Conservation (phyloP, 352 stramenopile genomes). For the Phytophthora pini region DNA sequence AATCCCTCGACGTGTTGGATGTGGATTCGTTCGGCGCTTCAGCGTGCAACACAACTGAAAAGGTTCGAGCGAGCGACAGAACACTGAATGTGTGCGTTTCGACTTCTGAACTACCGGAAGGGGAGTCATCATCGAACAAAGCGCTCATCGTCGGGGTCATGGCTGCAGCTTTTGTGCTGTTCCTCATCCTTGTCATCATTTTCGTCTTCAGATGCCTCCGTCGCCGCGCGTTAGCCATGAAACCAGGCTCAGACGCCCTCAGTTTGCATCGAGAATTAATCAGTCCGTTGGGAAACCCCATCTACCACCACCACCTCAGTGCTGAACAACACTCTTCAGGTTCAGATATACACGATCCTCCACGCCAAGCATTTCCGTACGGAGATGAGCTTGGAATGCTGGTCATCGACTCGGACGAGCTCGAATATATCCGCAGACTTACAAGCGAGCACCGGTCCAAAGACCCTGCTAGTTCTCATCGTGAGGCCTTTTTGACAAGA, state of each 20-base stretch:
- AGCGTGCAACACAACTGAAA: slow-evolving; percentile 28
- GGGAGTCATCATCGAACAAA: slow-evolving; percentile 15
- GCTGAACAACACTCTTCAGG: slow-evolving; percentile 14
- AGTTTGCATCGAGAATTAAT: slow-evolving; percentile 18
- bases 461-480: slow-evolving; percentile 1
- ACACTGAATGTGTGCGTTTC: slow-evolving; percentile 27
- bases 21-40: slow-evolving; percentile 43
- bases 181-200: slow-evolving; percentile 27
- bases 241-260: slow-evolving; percentile 13
- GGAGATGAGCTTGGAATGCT: slow-evolving; percentile 16
- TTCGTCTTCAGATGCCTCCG: slow-evolving; percentile 27
- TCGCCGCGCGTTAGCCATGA: slow-evolving; percentile 13
- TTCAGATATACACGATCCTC: slow-evolving; percentile 2
- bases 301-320: slow-evolving; percentile 1
- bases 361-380: slow-evolving; percentile 9
- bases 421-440: slow-evolving; percentile 51
- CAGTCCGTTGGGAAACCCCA: slow-evolving; percentile 9
- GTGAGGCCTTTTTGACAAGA: slow-evolving; percentile 45
- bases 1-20: slow-evolving; percentile 35
- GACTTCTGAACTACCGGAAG: background rate
- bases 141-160: slow-evolving; percentile 31
- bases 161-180: slow-evolving; percentile 28
- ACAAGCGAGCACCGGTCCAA: slow-evolving; percentile 17
- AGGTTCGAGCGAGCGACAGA: slow-evolving; percentile 19
- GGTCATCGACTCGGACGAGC: slow-evolving; percentile 44